These are phyloP conservation scores for Stachybotrys chartarum DNA, from an alignment of 2,329 filamentous ascomycete genomes.

Conservation along the genomic window DNA sequence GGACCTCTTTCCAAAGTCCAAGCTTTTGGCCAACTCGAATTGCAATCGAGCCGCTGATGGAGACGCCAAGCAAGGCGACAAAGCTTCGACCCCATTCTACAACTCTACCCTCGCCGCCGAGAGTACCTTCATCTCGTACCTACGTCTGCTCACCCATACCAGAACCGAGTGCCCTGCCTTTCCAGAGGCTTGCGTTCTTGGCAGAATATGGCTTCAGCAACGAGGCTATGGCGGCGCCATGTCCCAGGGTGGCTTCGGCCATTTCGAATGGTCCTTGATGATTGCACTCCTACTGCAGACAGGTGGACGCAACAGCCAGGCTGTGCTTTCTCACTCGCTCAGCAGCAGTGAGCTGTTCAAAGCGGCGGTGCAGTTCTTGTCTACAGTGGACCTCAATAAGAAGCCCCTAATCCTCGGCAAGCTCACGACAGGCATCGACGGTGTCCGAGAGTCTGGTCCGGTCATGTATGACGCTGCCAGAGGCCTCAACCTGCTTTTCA, in stretches of 20 bases:
- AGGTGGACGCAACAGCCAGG: conserved; percentile 64
- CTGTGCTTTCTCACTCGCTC: conserved; percentile 69
- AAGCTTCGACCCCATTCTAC: conserved; percentile 69
- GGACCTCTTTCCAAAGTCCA: conserved; percentile 61
- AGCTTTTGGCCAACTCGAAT: conserved; percentile 63
- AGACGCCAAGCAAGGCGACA: conserved; percentile 33
- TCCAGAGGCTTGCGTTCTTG: conserved; percentile 77
- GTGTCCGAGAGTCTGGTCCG: conserved; percentile 44
- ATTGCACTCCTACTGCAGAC: conserved; percentile 73
- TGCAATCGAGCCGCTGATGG: conserved; percentile 54
- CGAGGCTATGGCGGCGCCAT: conserved; percentile 68
- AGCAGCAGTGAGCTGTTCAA: conserved; percentile 95
- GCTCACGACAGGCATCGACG: conserved; percentile 21
- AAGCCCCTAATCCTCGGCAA: conserved; percentile 51
- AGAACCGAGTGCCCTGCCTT: conserved; percentile 66
- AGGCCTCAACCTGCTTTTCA: conserved; percentile 77
- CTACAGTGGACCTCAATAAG: conserved; percentile 62
- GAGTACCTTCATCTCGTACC: conserved; percentile 62
- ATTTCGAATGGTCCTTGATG: conserved; percentile 83
- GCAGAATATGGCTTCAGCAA: conserved; percentile 83
- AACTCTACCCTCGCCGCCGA: conserved; percentile 81
- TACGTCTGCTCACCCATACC: conserved; percentile 66
- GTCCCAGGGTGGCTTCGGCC: conserved; percentile 78
- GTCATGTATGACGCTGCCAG: conserved; percentile 71
- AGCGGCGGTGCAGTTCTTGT: conserved; percentile 81